Percentiles rank a stretch among this genome's conserved stretches.
phyloP scores from a whole-genome alignment of 257 asterid species.

The Striga asiatica region DNA sequence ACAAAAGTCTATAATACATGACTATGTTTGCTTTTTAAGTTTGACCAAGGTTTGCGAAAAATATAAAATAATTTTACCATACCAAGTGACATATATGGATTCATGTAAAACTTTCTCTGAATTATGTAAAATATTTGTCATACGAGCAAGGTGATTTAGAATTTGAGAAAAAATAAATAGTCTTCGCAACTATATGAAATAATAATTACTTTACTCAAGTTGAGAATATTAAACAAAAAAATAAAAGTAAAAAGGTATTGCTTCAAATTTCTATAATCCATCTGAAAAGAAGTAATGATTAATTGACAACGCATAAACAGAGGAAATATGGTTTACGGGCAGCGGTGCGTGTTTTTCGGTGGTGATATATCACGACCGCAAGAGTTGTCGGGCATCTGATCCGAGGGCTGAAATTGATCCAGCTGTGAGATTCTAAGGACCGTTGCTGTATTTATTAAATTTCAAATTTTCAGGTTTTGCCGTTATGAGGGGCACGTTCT shows the following conservation, averaged over 20 bases:
- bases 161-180: too few species aligned
- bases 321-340: conserved; percentile 11
- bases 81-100: too few species aligned
- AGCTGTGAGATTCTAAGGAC: neutral
- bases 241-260: neutral
- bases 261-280: neutral
- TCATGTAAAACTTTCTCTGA: too few species aligned
- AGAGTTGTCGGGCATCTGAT: neutral
- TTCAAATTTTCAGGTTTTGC: neutral
- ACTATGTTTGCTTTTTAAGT: too few species aligned
- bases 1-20: too few species aligned
- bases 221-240: too few species aligned
- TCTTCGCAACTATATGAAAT: too few species aligned
- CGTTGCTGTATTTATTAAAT: neutral
- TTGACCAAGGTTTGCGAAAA: neutral
- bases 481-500: neutral
- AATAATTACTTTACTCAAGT: too few species aligned
- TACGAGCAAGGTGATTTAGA: too few species aligned
- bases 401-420: neutral
- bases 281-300: neutral
- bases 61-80: neutral
- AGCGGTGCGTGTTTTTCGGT: conserved; percentile 10
- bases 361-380: conserved; percentile 8
- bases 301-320: conserved; percentile 20
- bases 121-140: too few species aligned